These are phyloP conservation scores for Macadamia tetraphylla DNA, from an alignment of 164 flowering plant species.

Conservation along the genomic window DNA sequence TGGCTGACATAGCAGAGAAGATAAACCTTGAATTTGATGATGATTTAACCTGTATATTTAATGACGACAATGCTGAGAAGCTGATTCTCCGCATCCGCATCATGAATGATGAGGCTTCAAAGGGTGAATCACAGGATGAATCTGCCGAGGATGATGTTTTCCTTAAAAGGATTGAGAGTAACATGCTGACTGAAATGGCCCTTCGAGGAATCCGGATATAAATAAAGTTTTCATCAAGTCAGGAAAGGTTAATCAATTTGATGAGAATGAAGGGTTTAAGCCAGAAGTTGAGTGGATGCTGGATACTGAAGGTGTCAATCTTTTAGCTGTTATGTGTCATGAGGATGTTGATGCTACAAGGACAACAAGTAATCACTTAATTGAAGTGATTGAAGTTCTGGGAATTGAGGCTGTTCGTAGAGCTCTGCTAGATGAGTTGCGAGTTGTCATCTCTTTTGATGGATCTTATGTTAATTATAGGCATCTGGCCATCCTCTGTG, in stretches of 20 bases:
- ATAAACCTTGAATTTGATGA: constrained; percentile 92
- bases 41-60: constrained; percentile 90
- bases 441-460: constrained; percentile 97
- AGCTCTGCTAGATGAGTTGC: constrained; percentile 79
- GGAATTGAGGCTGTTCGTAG: constrained; percentile 97
- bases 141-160: constrained; percentile 99
- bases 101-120: constrained; percentile 97
- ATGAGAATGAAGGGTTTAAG: constrained; percentile 78
- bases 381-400: constrained; percentile 95
- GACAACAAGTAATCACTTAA: constrained; percentile 94
- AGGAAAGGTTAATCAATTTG: constrained; percentile 67
- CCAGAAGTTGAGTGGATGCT: constrained; percentile 94
- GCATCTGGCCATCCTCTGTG: constrained; percentile 93
- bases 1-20: constrained; percentile 98
- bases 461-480: constrained; percentile 98
- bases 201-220: constrained; percentile 93
- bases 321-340: constrained; percentile 91
- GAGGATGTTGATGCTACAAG: constrained; percentile 91
- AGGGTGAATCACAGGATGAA: constrained; percentile 82
- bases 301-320: constrained; percentile 97
- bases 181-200: constrained; percentile 98
- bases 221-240: constrained; percentile 90
- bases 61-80: constrained; percentile 97
- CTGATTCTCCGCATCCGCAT: constrained; percentile 93
- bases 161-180: constrained; percentile 91